phyloP scores from a whole-genome alignment of 2,329 filamentous ascomycete genomes.

The Aspergillus sp. region DNA sequence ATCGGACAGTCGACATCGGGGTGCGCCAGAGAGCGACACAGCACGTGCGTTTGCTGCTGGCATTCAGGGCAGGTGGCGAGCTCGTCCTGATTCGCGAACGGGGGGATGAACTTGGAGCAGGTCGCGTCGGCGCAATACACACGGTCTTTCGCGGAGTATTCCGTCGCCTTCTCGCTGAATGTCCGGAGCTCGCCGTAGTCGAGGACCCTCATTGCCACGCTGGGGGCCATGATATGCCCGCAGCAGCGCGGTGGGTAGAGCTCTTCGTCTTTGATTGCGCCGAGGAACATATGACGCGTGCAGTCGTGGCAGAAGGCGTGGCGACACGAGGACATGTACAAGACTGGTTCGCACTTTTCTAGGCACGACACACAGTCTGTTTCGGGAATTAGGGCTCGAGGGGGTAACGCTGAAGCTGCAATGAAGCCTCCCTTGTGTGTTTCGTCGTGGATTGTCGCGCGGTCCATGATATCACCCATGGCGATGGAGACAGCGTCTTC shows the following conservation, averaged over 20 bases:
- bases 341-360: background rate
- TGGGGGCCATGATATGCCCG: background rate
- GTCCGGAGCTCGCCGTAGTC: background rate
- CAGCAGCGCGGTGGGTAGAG: slow-evolving; percentile 1
- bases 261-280: background rate
- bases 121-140: background rate
- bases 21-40: background rate
- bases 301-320: background rate
- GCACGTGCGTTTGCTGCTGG: background rate
- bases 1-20: background rate
- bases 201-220: background rate
- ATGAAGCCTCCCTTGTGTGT: background rate
- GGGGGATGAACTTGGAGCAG: background rate
- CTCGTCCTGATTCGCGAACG: background rate
- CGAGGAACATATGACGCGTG: background rate
- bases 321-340: background rate
- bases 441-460: background rate
- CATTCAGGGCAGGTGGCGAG: background rate
- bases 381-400: background rate
- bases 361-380: background rate
- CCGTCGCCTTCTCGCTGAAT: background rate
- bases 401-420: background rate
- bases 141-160: background rate
- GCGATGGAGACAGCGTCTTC: background rate
- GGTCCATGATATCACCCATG: background rate